These are phyloP conservation scores for Podaxis rugospora DNA, from an alignment of 768 basidiomycete species.

Conservation along the genomic window DNA sequence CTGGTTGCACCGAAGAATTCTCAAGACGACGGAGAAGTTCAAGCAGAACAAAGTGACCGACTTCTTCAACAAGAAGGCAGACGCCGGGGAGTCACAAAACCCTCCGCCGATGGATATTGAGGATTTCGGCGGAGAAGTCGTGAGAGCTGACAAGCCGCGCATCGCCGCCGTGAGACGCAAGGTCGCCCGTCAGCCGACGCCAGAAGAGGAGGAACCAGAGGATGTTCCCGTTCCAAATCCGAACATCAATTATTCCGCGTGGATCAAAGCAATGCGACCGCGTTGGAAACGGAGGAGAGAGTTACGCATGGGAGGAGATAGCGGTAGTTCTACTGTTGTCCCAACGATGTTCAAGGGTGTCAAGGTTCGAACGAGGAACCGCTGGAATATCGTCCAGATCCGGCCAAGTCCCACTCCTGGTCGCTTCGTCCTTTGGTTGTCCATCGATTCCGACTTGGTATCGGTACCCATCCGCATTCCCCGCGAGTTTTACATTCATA, in stretches of 20 bases:
- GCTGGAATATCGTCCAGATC: constrained; percentile 94
- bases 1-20: constrained; percentile 91
- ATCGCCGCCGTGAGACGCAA: constrained; percentile 15
- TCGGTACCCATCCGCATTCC: constrained; percentile 80
- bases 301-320: constrained; percentile 37
- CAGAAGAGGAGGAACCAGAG: constrained; percentile 38
- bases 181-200: constrained; percentile 28
- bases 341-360: constrained; percentile 74
- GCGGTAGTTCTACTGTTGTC: constrained; percentile 35
- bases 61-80: constrained; percentile 63
- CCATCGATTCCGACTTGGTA: constrained; percentile 74
- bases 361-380: constrained; percentile 53
- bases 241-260: constrained; percentile 60
- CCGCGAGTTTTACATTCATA: constrained; percentile 90
- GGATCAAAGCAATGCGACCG: constrained; percentile 72
- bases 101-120: constrained; percentile 54
- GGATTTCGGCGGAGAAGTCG: constrained; percentile 43
- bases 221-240: constrained; percentile 58
- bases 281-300: constrained; percentile 68
- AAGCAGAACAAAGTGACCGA: constrained; percentile 97
- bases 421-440: constrained; percentile 86
- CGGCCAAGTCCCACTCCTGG: constrained; percentile 73
- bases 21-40: constrained; percentile 90
- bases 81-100: constrained; percentile 26
- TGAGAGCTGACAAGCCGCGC: constrained; percentile 32